Conservation (phyloP, 139 green algal species). For the Closterium sp. region DNA sequence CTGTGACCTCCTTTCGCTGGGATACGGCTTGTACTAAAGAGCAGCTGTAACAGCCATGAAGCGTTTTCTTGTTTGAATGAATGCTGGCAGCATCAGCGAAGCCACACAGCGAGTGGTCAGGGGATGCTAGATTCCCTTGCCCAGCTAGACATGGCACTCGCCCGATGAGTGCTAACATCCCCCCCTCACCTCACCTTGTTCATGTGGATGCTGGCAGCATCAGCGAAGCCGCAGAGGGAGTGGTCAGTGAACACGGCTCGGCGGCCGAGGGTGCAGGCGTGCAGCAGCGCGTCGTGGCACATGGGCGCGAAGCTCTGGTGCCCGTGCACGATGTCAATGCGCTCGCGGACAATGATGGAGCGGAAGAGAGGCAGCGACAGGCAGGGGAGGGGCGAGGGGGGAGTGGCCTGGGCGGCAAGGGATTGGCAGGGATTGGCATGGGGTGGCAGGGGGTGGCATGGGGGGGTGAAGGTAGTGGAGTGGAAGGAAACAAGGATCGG, state of each 20-base stretch:
- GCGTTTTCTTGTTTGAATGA: conserved; percentile 88
- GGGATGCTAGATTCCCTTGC: no score
- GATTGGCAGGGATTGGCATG: no score
- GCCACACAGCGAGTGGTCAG: conserved; percentile 95
- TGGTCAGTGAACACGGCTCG: conserved; percentile 97
- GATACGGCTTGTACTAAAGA: no score
- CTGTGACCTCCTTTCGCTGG: background rate
- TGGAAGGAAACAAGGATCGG: no score
- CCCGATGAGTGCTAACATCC: no score
- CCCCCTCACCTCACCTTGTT: conserved; percentile 92
- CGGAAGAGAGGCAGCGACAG: conserved; percentile 68
- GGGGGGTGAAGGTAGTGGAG: background rate
- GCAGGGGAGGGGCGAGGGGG: conserved; percentile 56
- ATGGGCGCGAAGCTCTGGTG: conserved; percentile 87
- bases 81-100: conserved; percentile 86
- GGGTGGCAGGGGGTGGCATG: background rate
- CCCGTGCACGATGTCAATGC: conserved; percentile 78
- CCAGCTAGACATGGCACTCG: no score
- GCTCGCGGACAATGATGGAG: conserved; percentile 73
- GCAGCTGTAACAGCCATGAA: no score
- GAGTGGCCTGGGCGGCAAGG: background rate
- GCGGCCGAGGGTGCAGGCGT: conserved; percentile 79
- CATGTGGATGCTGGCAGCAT: conserved; percentile 75
- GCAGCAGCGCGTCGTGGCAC: conserved; percentile 76
- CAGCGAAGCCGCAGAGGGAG: conserved; percentile 93